Evolutionary conservation across 1,139 yeast species (phyloP).

Genomic region (Cylindricascospora bacillispora): DNA sequence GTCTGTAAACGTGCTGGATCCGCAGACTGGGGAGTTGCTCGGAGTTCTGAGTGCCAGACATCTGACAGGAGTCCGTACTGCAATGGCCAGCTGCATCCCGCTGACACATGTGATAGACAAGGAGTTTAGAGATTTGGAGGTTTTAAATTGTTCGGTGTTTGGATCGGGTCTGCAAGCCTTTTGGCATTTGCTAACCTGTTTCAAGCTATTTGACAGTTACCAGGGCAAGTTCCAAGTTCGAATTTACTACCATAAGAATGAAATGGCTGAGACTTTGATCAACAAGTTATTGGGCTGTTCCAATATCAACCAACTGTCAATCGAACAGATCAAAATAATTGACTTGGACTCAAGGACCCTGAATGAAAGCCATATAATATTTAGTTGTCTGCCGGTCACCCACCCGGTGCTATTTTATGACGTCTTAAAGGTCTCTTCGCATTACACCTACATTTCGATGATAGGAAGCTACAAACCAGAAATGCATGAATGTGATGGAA

Average conservation of each 20-base stretch:
- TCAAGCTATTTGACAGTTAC: conserved; percentile 13
- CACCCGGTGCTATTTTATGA: conserved; percentile 32
- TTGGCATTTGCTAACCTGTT: conserved; percentile 39
- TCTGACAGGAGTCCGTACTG: conserved; percentile 58
- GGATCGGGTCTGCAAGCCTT: conserved; percentile 61
- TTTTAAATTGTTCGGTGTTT: conserved; percentile 32
- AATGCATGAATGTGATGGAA: conserved; percentile 50
- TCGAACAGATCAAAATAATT: conserved; percentile 16
- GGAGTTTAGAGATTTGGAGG: conserved; percentile 4
- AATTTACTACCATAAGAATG: conserved; percentile 35
- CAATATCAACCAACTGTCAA: conserved; percentile 5
- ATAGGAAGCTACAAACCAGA: conserved; percentile 62
- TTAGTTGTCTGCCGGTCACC: conserved; percentile 49
- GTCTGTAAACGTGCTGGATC: conserved; percentile 37
- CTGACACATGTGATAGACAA: conserved; percentile 26
- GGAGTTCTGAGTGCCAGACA: conserved; percentile 49
- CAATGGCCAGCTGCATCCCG: conserved; percentile 43
- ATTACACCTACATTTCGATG: conserved; percentile 38
- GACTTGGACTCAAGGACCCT: conserved; percentile 2
- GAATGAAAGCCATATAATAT: conserved; percentile 31
- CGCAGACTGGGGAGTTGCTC: conserved; percentile 35
- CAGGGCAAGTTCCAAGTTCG: conserved; percentile 30
- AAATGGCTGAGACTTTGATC: conserved; percentile 5
- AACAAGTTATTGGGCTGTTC: conserved; percentile 3
- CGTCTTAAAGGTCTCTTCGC: conserved; percentile 27